Evolutionary conservation across 805 yeast genomes (phyloP).

Genomic region (Candida fluviatilis): DNA sequence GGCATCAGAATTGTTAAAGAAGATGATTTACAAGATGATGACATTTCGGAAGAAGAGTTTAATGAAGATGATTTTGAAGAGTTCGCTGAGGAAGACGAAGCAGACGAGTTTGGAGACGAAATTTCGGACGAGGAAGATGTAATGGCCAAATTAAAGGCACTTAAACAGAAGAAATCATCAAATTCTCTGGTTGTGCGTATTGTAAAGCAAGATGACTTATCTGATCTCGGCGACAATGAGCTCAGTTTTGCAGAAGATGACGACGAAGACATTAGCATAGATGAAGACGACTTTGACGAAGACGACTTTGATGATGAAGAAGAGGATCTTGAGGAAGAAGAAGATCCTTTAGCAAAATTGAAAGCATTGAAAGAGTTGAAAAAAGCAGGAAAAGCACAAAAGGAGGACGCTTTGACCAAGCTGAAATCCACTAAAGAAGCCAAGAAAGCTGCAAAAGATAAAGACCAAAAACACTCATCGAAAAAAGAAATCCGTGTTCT

Average conservation of each 20-base stretch:
- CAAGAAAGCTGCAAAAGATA: conserved; percentile 9
- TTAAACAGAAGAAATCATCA: conserved; percentile 12
- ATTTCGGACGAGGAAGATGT: conserved; percentile 22
- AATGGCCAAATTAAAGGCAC: conserved; percentile 16
- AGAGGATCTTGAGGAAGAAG: conserved; percentile 11
- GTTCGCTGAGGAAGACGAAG: conserved; percentile 14
- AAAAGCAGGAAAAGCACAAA: conserved; percentile 9
- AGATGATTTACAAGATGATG: conserved; percentile 24
- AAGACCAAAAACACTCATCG: conserved; percentile 11
- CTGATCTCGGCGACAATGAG: conserved; percentile 14
- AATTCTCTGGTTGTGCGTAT: conserved; percentile 11
- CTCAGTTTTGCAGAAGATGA: conserved; percentile 15
- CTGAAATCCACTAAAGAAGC: conserved; percentile 15
- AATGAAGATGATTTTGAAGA: conserved; percentile 17
- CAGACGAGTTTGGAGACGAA: conserved; percentile 15
- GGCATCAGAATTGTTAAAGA: conserved; percentile 23
- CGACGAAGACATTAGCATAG: conserved; percentile 8
- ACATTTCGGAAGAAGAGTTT: conserved; percentile 34
- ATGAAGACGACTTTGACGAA: conserved; percentile 9
- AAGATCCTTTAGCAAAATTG: conserved; percentile 24
- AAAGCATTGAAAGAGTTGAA: conserved; percentile 18
- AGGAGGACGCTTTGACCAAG: conserved; percentile 18
- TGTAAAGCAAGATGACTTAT: conserved; percentile 23
- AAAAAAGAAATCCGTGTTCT: conserved; percentile 21
- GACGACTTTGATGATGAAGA: conserved; percentile 17